These are phyloP conservation scores for Fomitopsis serialis DNA, from an alignment of 768 basidiomycete genomes.

Conservation along the genomic window DNA sequence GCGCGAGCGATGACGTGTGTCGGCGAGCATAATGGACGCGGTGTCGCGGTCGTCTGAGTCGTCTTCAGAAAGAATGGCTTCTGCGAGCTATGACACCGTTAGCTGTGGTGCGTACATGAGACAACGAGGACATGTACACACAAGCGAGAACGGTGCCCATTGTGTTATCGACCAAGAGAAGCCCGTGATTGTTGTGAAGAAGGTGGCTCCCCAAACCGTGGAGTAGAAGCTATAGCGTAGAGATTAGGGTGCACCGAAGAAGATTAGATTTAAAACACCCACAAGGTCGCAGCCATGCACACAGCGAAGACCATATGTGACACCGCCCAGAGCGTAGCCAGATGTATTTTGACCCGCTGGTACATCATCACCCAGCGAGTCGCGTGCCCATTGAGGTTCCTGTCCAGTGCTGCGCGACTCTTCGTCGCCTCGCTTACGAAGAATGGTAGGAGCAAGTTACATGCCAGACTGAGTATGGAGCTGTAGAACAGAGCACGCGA, in stretches of 20 bases:
- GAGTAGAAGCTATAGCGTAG: constrained; percentile 53
- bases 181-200: constrained; percentile 74
- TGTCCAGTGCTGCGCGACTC: constrained; percentile 13
- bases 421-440: constrained; percentile 35
- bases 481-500: constrained; percentile 80
- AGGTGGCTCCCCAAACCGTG: constrained; percentile 63
- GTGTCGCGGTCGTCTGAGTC: constrained; percentile 25
- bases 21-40: constrained; percentile 33
- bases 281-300: constrained; percentile 85
- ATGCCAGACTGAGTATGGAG: constrained; percentile 58
- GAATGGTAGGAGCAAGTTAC: constrained; percentile 68
- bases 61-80: constrained; percentile 76
- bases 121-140: too few relatives aligned
- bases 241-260: not conserved
- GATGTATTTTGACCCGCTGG: constrained; percentile 48
- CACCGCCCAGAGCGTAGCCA: constrained; percentile 72
- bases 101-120: too few relatives aligned
- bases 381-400: constrained; percentile 6
- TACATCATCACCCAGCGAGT: constrained; percentile 16
- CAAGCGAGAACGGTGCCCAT: constrained; percentile 92
- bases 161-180: constrained; percentile 91
- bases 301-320: constrained; percentile 68
- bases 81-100: constrained; percentile 45
- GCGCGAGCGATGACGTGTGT: constrained; percentile 22
- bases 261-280: constrained; percentile 28